Base-by-base conservation (phyloP, 2,329 filamentous ascomycete genomes). In the Fusarium phyllophilum region DNA sequence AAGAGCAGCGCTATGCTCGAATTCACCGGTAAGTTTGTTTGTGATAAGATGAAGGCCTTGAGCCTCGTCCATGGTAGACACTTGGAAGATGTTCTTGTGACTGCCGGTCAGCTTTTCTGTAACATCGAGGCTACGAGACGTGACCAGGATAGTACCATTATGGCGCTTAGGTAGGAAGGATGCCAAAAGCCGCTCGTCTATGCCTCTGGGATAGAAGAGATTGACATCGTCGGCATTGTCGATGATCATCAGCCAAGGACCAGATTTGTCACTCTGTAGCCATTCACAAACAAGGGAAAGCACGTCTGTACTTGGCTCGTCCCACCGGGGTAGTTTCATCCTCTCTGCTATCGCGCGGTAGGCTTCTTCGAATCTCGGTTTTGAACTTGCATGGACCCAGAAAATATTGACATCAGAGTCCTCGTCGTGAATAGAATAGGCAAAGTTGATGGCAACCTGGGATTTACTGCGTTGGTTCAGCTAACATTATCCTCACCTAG, bases 331-430 rank as follows among this genome's bases (percentile, higher is more conserved):
- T 18, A 84, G 68, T 62, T 81, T 78, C 34, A 79, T 71, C 4
- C 34, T 65, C 38, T 81, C 69, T 33, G 80, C 80, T 66, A 85
- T 81, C n/a, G 81, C 78, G 49, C 76, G 76, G 66, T 79, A 82
- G 48, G 78, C 76, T 57, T 83, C 76, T 69, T 84, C 76, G 45
- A 84, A 82, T 20, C 82, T 78, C 26, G 76, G 70, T 1, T 70
- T 73, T 31, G 79, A 82, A 61, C 78, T 81, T 14, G 81, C 79
- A 66, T 84, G 74, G 11, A 84, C 73, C 83, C 80, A 85, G 62
- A 84, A 83, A 38, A 84, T 72, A 74, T 75, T 81, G 22, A 74
- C 80, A n/a, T 76, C 38, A 1, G 78, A 76, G 29, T 70, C 78
- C 31, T 58, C 59, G 0, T 79, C 68, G 65, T 70, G 73, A n/a